Evolutionary conservation across 495 filamentous ascomycete species (phyloP).

Genomic region (Penicillium roqueforti): DNA sequence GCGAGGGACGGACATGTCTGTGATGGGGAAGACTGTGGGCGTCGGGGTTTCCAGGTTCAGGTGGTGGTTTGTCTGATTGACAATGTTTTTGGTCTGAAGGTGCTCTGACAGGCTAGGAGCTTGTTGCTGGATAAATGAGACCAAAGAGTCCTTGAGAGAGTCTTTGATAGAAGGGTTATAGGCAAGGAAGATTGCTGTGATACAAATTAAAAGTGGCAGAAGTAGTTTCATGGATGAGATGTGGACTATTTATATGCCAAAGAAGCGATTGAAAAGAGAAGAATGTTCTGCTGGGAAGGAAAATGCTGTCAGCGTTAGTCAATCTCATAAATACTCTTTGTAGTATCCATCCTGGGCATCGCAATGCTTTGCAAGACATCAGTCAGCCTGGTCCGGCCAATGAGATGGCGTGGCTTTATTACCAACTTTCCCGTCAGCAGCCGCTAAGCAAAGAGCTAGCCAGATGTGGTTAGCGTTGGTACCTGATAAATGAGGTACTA

Average conservation of each 20-base stretch:
- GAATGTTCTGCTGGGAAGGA: slow-evolving; percentile 10
- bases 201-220: slow-evolving; percentile 41
- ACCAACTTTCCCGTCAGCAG: slow-evolving; percentile 35
- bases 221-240: slow-evolving; percentile 40
- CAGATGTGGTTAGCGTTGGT: slow-evolving; percentile 3
- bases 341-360: not conserved
- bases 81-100: slow-evolving; percentile 9
- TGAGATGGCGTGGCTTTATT: slow-evolving; percentile 7
- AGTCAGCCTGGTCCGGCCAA: slow-evolving; percentile 21
- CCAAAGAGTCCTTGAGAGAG: slow-evolving; percentile 13
- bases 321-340: slow-evolving; percentile 14
- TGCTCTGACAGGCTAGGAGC: slow-evolving; percentile 16
- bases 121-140: slow-evolving; percentile 17
- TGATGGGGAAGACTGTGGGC: slow-evolving; percentile 22
- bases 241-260: slow-evolving; percentile 34
- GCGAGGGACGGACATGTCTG: slow-evolving; percentile 65
- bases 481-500: not conserved
- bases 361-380: slow-evolving; percentile 29
- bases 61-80: slow-evolving; percentile 3
- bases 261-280: slow-evolving; percentile 18
- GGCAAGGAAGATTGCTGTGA: slow-evolving; percentile 37
- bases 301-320: slow-evolving; percentile 25
- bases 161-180: slow-evolving; percentile 23
- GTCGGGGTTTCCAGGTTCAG: slow-evolving; percentile 2
- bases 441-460: slow-evolving; percentile 9